A percentile compares a stretch with the other conserved stretches of the same genome.
Conservation (phyloP, 2,329 filamentous ascomycete genomes). For the Erysiphe pulchra region DNA sequence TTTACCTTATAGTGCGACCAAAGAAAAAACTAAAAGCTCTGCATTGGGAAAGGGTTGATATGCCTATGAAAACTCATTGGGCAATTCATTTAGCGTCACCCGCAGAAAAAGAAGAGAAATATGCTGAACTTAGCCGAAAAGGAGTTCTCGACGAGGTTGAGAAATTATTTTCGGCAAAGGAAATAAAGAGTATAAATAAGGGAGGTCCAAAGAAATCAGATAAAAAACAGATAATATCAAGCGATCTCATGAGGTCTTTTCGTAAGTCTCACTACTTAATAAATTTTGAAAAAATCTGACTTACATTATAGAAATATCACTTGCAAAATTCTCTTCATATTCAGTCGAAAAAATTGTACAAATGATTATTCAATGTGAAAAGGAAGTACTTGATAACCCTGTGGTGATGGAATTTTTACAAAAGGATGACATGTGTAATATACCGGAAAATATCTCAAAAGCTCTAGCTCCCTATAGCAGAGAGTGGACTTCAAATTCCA, state of each 20-base stretch:
- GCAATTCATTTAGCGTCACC: constrained; percentile 64
- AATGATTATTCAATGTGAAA: constrained; percentile 90
- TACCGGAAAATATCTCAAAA: constrained; percentile 75
- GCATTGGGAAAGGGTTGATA: constrained; percentile 97
- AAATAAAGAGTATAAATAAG: constrained; percentile 66
- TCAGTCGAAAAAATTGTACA: constrained; percentile 65
- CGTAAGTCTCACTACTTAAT: constrained; percentile 22
- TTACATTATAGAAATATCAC: constrained; percentile 38
- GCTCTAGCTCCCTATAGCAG: constrained; percentile 86
- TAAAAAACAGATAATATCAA: constrained; percentile 92
- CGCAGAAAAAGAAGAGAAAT: constrained; percentile 83
- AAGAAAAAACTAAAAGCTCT: constrained; percentile 99
- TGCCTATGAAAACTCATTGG: constrained; percentile 80
- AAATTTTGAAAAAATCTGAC: neutral
- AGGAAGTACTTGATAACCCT: constrained; percentile 60
- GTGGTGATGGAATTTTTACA: constrained; percentile 95
- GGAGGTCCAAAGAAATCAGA: constrained; percentile 49
- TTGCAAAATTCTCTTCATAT: constrained; percentile 75
- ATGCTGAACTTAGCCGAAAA: constrained; percentile 74
- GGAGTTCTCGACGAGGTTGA: constrained; percentile 95
- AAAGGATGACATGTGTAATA: constrained; percentile 74
- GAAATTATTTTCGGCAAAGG: constrained; percentile 90
- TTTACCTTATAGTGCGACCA: constrained; percentile 58
- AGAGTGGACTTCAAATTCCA: constrained; percentile 78
- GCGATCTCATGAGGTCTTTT: constrained; percentile 69